Base-by-base conservation (phyloP, 1,284 basidiomycete genomes). In the Rhodotorula glutinis region DNA sequence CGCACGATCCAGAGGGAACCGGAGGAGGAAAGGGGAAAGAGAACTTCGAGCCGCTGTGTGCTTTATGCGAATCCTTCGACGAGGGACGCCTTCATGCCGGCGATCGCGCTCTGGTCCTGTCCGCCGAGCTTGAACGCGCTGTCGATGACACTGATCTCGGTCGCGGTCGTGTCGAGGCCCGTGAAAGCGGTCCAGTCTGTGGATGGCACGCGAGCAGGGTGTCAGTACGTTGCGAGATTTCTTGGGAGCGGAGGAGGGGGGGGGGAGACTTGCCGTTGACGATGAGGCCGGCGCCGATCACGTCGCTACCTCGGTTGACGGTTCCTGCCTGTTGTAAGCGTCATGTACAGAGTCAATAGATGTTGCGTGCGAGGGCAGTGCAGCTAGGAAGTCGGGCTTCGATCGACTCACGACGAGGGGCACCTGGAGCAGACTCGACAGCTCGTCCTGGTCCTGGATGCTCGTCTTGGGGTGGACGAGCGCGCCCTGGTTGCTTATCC, bases 391-490 rank as follows among this genome's bases (percentile, higher is more conserved):
- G 25, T 3, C 30, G 17, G 33, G 33, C 7, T 11, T 38, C 33
- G 33, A 38, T 38, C 33, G 25, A 85, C 89, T 72, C 75, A 92
- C 92, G 72, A 98, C 94, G 38, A 99, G 81, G 1, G 96, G 96
- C 11, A 98, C 85, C 79, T 99, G 96, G 63, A 98, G 82, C 78
- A 99, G 81, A 75, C 89, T 93, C 70, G 91, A 95, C 68, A 99
- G 82, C 80, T 99, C 96, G 79, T 98, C 95, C 80, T 98, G 93
- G 78, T 98, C 95, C 76, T 96, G 92, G 70, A 96, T 83, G 76
- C 91, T 92, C 60, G 96, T 99, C 79, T 95, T 92, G 27, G 96
- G 95, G 79, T 99, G 96, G 0, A 98, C 96, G 54, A 99, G 84
- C 17, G 94, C 95, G 62, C 96, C 96, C 81, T 97, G 89, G 79